Conservation (phyloP, 768 basidiomycete genomes). For the Kockovaella imperatae region DNA sequence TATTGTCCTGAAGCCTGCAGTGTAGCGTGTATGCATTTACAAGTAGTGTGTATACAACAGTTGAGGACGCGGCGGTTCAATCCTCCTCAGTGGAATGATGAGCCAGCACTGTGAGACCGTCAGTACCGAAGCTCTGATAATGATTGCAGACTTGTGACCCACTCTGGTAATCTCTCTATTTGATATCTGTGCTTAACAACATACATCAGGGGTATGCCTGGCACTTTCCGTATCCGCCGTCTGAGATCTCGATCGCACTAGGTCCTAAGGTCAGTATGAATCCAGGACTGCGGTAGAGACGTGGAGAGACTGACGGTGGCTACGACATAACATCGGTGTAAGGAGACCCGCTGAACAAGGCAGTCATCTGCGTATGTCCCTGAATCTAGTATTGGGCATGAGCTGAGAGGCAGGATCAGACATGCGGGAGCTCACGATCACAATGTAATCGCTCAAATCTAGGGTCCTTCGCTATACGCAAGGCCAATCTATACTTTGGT, state of each 20-base stretch:
- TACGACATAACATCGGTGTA: constrained; percentile 93
- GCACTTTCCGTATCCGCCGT: constrained; percentile 72
- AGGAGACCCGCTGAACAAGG: constrained; percentile 86
- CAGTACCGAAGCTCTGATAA: neutral
- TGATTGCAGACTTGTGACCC: constrained; percentile 7
- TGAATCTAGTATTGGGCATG: constrained; percentile 48
- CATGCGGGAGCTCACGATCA: constrained; percentile 50
- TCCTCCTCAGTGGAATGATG: neutral
- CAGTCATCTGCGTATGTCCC: constrained; percentile 99
- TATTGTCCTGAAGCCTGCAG: neutral
- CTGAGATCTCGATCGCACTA: constrained; percentile 86
- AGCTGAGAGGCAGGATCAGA: neutral
- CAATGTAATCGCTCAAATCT: constrained; percentile 90
- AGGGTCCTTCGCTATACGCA: constrained; percentile 91
- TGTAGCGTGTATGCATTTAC: neutral
- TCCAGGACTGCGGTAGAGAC: neutral
- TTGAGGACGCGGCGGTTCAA: no score
- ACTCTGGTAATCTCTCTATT: constrained; percentile 86
- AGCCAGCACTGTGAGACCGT: neutral
- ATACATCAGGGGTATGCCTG: constrained; percentile 92
- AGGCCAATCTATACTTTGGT: constrained; percentile 84
- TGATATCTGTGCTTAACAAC: constrained; percentile 87
- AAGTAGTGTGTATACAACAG: no score
- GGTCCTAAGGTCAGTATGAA: neutral
- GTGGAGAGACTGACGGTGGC: constrained; percentile 55